Percentiles rank a stretch among this genome's conserved stretches.
Evolutionary conservation across 2,329 filamentous ascomycete genomes (phyloP).

Genomic region (Epichloe brachyelytri): DNA sequence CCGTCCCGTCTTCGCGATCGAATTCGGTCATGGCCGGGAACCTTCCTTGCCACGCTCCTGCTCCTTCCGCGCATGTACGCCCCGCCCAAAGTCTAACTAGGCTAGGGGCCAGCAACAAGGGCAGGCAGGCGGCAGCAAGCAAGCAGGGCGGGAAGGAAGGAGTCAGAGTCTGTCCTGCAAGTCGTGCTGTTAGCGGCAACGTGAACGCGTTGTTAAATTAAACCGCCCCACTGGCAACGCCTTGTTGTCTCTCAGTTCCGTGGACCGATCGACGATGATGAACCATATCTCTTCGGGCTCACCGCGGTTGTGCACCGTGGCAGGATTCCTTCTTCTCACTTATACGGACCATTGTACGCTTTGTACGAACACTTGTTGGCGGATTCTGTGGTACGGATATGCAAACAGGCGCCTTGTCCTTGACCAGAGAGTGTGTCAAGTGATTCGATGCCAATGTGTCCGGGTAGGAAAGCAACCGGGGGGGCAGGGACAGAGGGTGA

Average conservation of each 20-base stretch:
- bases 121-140: too few species aligned
- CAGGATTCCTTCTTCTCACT: not conserved
- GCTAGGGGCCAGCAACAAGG: not conserved
- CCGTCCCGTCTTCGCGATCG: conserved; percentile 2
- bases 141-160: too few species aligned
- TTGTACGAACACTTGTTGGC: not conserved
- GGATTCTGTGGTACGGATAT: conserved; percentile 1
- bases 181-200: not conserved
- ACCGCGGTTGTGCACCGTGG: not conserved
- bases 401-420: not conserved
- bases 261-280: not conserved
- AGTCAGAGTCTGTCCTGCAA: too few species aligned
- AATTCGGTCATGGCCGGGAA: not conserved
- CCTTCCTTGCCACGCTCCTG: not conserved
- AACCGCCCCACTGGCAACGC: not conserved
- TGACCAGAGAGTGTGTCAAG: not conserved
- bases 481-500: too few species aligned
- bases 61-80: not conserved
- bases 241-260: not conserved
- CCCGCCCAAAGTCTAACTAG: not conserved
- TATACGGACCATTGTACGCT: not conserved
- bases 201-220: not conserved
- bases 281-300: not conserved
- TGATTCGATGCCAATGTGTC: not conserved
- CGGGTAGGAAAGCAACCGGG: not conserved